Base-by-base conservation (phyloP, 2,329 filamentous ascomycete species). In the Beauveria sp. region DNA sequence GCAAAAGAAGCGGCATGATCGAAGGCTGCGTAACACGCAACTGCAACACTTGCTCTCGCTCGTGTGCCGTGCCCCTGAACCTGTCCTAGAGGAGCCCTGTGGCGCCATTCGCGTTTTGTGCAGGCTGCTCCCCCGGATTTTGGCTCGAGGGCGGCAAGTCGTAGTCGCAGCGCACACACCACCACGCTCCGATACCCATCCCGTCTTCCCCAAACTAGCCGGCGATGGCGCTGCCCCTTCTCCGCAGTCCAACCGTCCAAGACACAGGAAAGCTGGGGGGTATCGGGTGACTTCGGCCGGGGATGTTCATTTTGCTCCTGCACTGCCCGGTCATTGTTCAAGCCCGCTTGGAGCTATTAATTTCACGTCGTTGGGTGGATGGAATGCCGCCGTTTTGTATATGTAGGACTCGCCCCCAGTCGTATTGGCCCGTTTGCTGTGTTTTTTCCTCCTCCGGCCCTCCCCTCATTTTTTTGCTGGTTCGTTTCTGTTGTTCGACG, bases 211-310 rank as follows among this genome's bases (percentile, higher is more conserved):
- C 50, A 60, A 49, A 26, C 58, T 47, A 30, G 24, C 52, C 40
- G 20, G 49, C 46, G 49, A 60, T 60, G 58, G 57, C 34, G 55
- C 24, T 51, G 38, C 8, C 58, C 43, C 22, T 60, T 43, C 58
- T 61, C 51, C 58, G 51, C 58, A 61, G 18, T 34, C 50, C 50
- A 53, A 38, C 30, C 30, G 49, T 34, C 43, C n/a, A 38, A 38
- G 34, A 20, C 30, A 40, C 5, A 18, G 20, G 14, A 58, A 42
- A 60, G 50, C 49, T 52, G 51, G 51, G n/a, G 50, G 58, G 50
- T 55, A 28, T 61, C 58, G 58, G 58, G 58, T 54, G 58, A 61
- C 50, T 61, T 55, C 58, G 58, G 58, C 51, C 43, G 24, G 50
- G 24, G 4, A 34, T 26, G 51, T 30, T 43, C 24, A 30, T 28